Evolutionary conservation across 352 stramenopile genomes (phyloP).

Genomic region (Phytophthora fragariae): DNA sequence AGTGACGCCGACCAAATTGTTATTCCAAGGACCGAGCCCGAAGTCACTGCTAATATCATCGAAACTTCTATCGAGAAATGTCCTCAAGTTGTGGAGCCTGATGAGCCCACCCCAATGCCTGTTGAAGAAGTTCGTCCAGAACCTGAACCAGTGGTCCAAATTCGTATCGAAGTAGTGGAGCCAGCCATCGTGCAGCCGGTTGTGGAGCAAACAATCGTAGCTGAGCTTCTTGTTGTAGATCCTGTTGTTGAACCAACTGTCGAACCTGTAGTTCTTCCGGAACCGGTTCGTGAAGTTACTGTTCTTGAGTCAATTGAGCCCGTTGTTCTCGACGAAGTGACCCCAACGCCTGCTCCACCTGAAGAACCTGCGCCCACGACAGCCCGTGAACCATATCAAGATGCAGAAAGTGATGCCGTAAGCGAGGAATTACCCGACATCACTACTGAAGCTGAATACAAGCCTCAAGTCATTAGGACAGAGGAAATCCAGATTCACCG

Average conservation of each 20-base stretch:
- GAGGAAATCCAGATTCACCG: conserved; percentile 31
- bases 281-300: conserved; percentile 6
- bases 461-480: conserved; percentile 21
- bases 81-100: conserved; percentile 12
- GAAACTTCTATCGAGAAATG: conserved; percentile 3
- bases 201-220: conserved; percentile 1
- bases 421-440: conserved; percentile 8
- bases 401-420: neutral
- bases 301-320: conserved; percentile 8
- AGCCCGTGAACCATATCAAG: neutral
- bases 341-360: neutral
- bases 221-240: neutral
- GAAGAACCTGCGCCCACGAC: conserved; percentile 4
- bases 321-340: conserved; percentile 6
- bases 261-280: neutral
- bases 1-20: conserved; percentile 1
- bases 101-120: neutral
- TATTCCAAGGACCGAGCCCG: neutral
- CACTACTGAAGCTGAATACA: conserved; percentile 1
- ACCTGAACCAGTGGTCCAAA: conserved; percentile 3
- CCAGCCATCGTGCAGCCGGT: neutral
- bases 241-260: neutral
- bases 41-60: neutral
- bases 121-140: conserved; percentile 8
- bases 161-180: conserved; percentile 13